A percentile compares a stretch with the other conserved stretches of the same genome.
phyloP scores from a whole-genome alignment of 2,329 filamentous ascomycete species.

The Salinomyces thailandicus region DNA sequence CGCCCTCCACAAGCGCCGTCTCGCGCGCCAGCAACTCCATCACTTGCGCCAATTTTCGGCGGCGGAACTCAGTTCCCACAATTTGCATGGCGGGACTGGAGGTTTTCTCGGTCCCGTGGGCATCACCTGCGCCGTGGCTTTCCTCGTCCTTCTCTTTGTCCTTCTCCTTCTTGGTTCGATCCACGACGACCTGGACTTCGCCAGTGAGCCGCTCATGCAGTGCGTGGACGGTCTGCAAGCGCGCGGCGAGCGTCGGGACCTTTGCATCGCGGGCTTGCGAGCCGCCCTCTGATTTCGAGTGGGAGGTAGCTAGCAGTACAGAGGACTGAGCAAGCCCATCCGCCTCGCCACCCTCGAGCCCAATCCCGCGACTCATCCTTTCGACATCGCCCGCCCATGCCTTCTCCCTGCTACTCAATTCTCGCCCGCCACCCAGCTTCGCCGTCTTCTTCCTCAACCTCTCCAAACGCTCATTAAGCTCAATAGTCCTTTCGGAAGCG shows the following conservation, averaged over 20 bases:
- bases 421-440: constrained; percentile 37
- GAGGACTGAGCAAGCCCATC: not conserved
- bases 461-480: constrained; percentile 51
- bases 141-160: constrained; percentile 21
- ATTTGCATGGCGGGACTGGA: not conserved
- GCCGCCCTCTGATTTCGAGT: not conserved
- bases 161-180: constrained; percentile 21
- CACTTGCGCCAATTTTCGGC: constrained; percentile 54
- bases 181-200: constrained; percentile 21
- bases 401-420: constrained; percentile 53
- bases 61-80: constrained; percentile 37
- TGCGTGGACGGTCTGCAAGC: constrained; percentile 1
- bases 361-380: constrained; percentile 28
- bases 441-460: constrained; percentile 42
- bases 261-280: not conserved
- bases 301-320: not conserved
- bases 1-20: constrained; percentile 56
- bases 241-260: constrained; percentile 3
- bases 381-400: constrained; percentile 49
- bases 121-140: constrained; percentile 47
- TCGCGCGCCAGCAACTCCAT: constrained; percentile 55
- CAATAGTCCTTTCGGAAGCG: constrained; percentile 47
- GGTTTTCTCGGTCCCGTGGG: not conserved
- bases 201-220: constrained; percentile 14
- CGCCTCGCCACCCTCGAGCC: not conserved